Base-by-base conservation (phyloP, 495 filamentous ascomycete species). In the Collariella sp. region DNA sequence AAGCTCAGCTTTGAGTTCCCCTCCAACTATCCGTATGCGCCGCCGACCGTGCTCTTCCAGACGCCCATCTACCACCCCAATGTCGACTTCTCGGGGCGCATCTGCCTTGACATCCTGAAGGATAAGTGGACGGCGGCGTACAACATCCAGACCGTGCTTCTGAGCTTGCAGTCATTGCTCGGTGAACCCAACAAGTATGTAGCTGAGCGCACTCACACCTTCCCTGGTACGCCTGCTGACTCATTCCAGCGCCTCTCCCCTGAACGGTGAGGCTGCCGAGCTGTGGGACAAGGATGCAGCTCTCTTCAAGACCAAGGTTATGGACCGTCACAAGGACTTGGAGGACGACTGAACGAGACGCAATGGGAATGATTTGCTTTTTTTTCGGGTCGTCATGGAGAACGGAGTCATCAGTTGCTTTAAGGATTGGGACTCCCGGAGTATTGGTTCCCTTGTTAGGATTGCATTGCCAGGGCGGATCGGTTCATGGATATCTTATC, bases 61-160 rank as follows among this genome's bases (percentile, higher is more conserved):
- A 95, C 90, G 1, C 88, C 88, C 13, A 94, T 95, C 69, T 94
- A 91, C 72, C 90, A 95, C 61, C 90, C 90, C 22, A 95, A 96
- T 59, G 85, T 96, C 57, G 89, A 94, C 68, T 91, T 93, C 71
- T 89, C 89, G 7, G 89, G 89, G 36, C 81, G 88, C 50, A 95
- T 95, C 70, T 95, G 89, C 68, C 76, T 99, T 54, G 94, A 97
- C 70, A 99, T 99, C 61, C 75, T 99, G 47, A 96, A 95, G 76
- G 93, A 96, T 66, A 95, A 95, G 73, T 97, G 93, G 93, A 95
- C 89, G 58, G 74, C 79, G 12, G 88, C 91, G 13, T 95, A 96
- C 78, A 96, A 96, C 62, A 85, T 93, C 52, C 88, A 93, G 72
- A 93, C 84, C 41, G 88, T 99, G 20, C 73, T 99, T 43, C 72